Base-by-base conservation (phyloP, 2,329 filamentous ascomycete species). In the Beauveria medogensis region DNA sequence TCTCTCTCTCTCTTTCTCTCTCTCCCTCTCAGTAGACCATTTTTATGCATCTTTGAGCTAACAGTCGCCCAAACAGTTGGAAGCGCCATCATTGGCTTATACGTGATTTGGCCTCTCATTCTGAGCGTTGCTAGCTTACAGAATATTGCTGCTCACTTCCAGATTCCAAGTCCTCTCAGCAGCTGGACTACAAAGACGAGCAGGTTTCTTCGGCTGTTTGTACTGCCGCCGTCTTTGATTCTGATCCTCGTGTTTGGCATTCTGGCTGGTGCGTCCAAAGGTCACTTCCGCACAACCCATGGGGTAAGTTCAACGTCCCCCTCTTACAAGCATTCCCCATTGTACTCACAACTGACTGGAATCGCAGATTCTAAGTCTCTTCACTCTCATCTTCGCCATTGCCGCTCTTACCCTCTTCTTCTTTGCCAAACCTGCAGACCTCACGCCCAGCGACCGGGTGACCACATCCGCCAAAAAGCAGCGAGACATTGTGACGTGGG, bases 281-380 rank as follows among this genome's bases (percentile, higher is more conserved):
- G 53, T 2, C 68, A 73, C 43, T 71, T 73, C 62, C 63, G 65
- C 9, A 69, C 68, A 4, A 62, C 66, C 3, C 71, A 74, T 26
- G 69, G 66, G 0, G 69, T 73, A 66, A 63, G 70, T 65, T 30
- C 10, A 62, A 57, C 51, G 6, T 1, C 20, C 6, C 10, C 3
- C 1, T 14, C 34, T 24, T 3, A 14, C 5, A 30, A n/a, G 16
- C 1, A 2, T n/a, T 2, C 4, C 7, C 1, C 9, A 1, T 8
- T 40, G 10, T 40, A 3, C 46, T 34, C 2, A 8, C 1, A 16
- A 22, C 12, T 47, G 3, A 40, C 43, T 28, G 1, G 20, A 56
- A 48, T 5, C 3, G 18, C 51, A 73, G 70, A 63, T 72, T 18
- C 59, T 73, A 28, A 66, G 69, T 22, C 63, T 71, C 9, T 46